Percentiles rank a stretch among this genome's conserved stretches.
phyloP scores from a whole-genome alignment of 2,329 filamentous ascomycete species.

The Diaporthe caulivora region DNA sequence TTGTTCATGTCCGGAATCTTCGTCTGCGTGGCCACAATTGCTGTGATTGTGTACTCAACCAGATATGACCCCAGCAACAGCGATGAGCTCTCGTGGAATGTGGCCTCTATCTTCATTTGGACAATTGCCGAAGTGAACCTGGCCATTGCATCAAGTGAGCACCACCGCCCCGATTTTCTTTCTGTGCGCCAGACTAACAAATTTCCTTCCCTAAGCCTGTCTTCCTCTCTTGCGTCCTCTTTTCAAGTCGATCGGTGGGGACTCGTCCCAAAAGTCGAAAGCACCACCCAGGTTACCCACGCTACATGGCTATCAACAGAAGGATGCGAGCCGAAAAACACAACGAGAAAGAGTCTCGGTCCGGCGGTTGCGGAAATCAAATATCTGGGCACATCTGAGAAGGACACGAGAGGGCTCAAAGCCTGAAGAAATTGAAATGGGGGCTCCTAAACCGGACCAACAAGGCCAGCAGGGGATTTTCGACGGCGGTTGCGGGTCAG shows the following conservation, averaged over 20 bases:
- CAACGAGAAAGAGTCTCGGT: neutral
- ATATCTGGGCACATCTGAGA: neutral
- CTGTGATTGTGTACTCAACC: conserved; percentile 9
- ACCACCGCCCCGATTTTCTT: no score
- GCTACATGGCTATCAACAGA: neutral
- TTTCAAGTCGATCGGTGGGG: neutral
- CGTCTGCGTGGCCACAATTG: conserved; percentile 7
- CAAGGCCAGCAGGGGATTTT: neutral
- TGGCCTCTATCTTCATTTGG: conserved; percentile 16
- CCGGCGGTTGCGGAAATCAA: neutral
- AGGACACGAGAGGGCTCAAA: neutral
- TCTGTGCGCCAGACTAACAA: neutral
- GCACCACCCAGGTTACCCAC: conserved; percentile 4
- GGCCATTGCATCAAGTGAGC: conserved; percentile 22
- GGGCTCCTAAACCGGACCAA: neutral
- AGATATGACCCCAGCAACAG: neutral
- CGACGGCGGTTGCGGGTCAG: neutral
- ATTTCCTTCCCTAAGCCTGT: neutral
- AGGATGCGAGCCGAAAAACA: neutral
- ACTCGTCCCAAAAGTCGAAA: conserved; percentile 3
- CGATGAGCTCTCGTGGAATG: neutral
- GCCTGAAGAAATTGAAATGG: neutral
- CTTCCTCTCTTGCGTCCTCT: conserved; percentile 22
- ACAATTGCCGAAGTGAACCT: conserved; percentile 3
- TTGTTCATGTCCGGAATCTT: conserved; percentile 11